Percentiles rank a stretch among this genome's conserved stretches.
Evolutionary conservation across 164 flowering plant species (phyloP).

Genomic region (Magnolia kwangsiensis): DNA sequence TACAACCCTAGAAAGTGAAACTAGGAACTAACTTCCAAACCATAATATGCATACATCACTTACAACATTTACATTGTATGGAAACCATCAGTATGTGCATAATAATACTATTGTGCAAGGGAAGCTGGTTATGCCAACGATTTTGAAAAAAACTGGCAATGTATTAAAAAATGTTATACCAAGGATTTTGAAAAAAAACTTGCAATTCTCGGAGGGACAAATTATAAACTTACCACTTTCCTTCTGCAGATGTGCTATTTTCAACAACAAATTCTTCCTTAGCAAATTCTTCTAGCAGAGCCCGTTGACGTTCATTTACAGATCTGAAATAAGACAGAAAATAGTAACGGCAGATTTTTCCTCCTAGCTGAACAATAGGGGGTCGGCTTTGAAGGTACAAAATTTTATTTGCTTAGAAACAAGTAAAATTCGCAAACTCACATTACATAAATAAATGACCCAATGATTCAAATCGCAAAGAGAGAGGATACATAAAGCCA

Average conservation of each 20-base stretch:
- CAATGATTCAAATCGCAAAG: not conserved
- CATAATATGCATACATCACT: too few relatives aligned
- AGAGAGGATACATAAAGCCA: too few relatives aligned
- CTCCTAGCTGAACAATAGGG: not conserved
- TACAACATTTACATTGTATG: too few relatives aligned
- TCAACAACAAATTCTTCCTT: conserved; percentile 25
- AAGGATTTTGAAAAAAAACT: not conserved
- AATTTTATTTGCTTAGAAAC: too few relatives aligned
- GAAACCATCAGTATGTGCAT: too few relatives aligned
- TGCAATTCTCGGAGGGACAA: not conserved
- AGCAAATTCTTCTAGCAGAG: conserved; percentile 30
- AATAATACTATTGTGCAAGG: too few relatives aligned
- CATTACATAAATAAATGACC: too few relatives aligned
- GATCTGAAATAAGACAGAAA: conserved; percentile 15
- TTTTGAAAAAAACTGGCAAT: too few relatives aligned
- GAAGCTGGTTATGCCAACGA: not conserved
- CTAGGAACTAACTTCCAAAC: too few relatives aligned
- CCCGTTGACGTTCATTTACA: conserved; percentile 28
- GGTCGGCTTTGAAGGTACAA: not conserved
- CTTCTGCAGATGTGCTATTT: conserved; percentile 16
- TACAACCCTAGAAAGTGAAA: too few relatives aligned
- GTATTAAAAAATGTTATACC: too few relatives aligned
- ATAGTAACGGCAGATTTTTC: not conserved
- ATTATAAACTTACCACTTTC: conserved; percentile 21
- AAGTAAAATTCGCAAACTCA: too few relatives aligned